Base-by-base conservation (phyloP, 2,329 filamentous ascomycete genomes). In the Westerdykella sp. region DNA sequence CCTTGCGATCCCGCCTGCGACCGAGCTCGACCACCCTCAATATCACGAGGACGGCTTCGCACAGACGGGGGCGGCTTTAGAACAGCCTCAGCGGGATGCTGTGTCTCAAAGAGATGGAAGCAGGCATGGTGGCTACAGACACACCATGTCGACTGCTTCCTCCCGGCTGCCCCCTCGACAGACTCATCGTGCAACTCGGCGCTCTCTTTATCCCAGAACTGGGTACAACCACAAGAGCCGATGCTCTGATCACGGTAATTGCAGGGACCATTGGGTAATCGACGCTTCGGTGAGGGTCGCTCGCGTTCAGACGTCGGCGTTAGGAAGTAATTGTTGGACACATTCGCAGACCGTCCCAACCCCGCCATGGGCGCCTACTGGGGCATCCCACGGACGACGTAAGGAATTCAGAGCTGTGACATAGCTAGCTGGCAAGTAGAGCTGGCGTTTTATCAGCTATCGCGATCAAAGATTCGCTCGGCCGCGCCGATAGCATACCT, bases 81-180 rank as follows among this genome's bases (percentile, higher is more conserved):
- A 7, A 12, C 9, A 12, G 25, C 11, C 25, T 28, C 25, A 10
- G 25, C 25, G 7, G 25, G 25, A 2, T 12, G 25, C 25, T 28
- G 38, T 11, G 10, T 43, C 34, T 48, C 51, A 35, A 46, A 52
- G 23, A 69, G 61, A 62, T 79, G 76, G 55, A 73, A 79, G 59
- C 76, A 79, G 6, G 75, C 75, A 68, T 79, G 76, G 57, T 79
- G 76, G 34, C 73, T 73, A 52, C 76, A 79, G 43, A 74, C 71
- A 60, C 76, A 79, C 62, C 58, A 70, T 2, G 70, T 69, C 16
- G 61, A 63, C 49, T 57, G 58, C 49, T 59, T 49, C 40, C 53
- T 60, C 47, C 50, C 47, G 11, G 53, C 44, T 28, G 49, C 55
- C 41, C 60, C 47, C 37, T 58, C 51, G 13, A 40, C 42, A 41